These are phyloP conservation scores for Chaetothyriales sp. DNA, from an alignment of 2,329 filamentous ascomycete genomes.

Conservation along the genomic window DNA sequence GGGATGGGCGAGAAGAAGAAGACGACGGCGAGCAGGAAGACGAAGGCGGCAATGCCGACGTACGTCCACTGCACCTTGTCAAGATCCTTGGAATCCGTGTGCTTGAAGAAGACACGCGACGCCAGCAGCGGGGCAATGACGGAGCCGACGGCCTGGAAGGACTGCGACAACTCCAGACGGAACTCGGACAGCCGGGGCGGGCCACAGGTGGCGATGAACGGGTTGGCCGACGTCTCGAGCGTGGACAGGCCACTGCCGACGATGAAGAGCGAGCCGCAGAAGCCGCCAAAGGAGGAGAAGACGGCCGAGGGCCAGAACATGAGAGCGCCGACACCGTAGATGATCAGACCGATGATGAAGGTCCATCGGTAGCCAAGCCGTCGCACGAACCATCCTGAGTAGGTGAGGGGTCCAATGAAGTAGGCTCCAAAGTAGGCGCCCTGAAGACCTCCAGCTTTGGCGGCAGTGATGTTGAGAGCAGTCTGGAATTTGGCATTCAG, in stretches of 20 bases:
- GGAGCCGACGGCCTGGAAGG: constrained; percentile 61
- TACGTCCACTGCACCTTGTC: constrained; percentile 65
- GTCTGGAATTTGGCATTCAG: constrained; percentile 44
- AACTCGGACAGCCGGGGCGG: constrained; percentile 62
- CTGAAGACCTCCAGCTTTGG: constrained; percentile 47
- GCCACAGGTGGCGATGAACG: constrained; percentile 62
- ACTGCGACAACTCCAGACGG: constrained; percentile 62
- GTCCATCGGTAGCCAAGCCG: constrained; percentile 56
- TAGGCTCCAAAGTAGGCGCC: constrained; percentile 50
- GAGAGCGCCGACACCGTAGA: constrained; percentile 59
- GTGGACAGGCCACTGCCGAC: constrained; percentile 59
- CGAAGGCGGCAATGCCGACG: constrained; percentile 61
- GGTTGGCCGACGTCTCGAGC: constrained; percentile 64
- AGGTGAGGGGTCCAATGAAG: constrained; percentile 38
- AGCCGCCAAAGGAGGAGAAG: constrained; percentile 56
- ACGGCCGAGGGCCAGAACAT: constrained; percentile 76
- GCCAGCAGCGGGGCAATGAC: constrained; percentile 60
- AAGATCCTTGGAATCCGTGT: constrained; percentile 45
- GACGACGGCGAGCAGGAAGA: constrained; percentile 48
- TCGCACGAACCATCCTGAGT: constrained; percentile 47
- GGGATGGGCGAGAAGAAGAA: constrained; percentile 55
- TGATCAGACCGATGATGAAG: constrained; percentile 57
- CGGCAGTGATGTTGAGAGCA: constrained; percentile 38
- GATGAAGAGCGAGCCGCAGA: constrained; percentile 53
- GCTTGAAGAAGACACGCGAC: constrained; percentile 48